Evolutionary conservation across 2,329 filamentous ascomycete genomes (phyloP), one percentile per base, ranked within the genome.

Genomic region (Cladosporium oxysporum): DNA sequence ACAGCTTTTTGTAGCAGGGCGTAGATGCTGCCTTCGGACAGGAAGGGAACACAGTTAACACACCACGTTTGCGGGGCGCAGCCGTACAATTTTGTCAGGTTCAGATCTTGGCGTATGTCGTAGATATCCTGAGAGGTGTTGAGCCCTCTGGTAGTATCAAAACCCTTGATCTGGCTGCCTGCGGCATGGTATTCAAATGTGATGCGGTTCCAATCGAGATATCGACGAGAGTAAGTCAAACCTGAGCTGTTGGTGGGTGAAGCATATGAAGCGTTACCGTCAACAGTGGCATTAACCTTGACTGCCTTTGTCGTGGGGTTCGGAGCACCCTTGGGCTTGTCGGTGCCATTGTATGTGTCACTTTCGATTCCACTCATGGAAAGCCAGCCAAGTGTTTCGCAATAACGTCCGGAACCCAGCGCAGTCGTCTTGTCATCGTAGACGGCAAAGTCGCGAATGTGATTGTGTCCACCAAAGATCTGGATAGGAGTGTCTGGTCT

Each of bases 131-230:
- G 70, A 0, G 84, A 84, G 2, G 85, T 79, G 0, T 72, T 71
- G 23, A 79, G 64, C 28, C 86, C 86, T 11, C 81, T 76, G 29
- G 76, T 70, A 10, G 80, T 83, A 70, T 87, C 84, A 62, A 87
- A 87, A 0, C 77, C 78, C 57, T 73, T 72, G 47, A 77, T 71
- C 57, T 84, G 81, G 55, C 81, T 83, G 49, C 80, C 81, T n/a
- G 79, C 76, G 3, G 87, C 83, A 72, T 90, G 88, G 72, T 87
- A 89, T 66, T 84, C 81, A 70, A 90, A 90, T 0, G 87, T 88
- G n/a, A 82, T 78, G 5, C 87, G 83, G 74, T 90, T 90, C 84
- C 87, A 90, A 76, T 91, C 88, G 11, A 91, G 80, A 71, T 90
- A 90, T 28, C 88, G 83, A 8, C 88, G 84, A 3, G 84, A 83